These are phyloP conservation scores for Neoarthrinium moseri DNA, from an alignment of 2,329 filamentous ascomycete species.

Conservation along the genomic window DNA sequence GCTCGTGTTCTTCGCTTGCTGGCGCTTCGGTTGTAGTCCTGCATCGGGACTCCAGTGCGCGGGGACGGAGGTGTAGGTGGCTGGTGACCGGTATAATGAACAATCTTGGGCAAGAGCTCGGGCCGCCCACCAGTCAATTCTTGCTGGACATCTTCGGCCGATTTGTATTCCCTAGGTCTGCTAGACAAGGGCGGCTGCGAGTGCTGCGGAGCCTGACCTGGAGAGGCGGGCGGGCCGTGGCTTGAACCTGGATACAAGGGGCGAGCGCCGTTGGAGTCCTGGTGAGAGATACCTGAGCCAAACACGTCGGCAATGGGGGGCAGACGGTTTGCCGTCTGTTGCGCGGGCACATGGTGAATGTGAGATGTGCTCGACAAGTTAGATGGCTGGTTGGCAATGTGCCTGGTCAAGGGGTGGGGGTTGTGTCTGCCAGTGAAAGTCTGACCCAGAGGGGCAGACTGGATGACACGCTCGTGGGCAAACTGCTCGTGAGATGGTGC, in stretches of 20 bases:
- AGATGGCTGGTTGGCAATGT: conserved; percentile 78
- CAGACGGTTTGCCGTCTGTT: conserved; percentile 86
- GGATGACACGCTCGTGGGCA: conserved; percentile 90
- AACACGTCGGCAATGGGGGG: conserved; percentile 96
- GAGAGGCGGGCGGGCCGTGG: conserved; percentile 72
- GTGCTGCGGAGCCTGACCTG: conserved; percentile 62
- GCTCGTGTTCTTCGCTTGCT: conserved; percentile 76
- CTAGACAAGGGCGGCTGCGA: conserved; percentile 52
- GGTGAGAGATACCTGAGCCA: conserved; percentile 70
- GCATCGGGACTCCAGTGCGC: conserved; percentile 47
- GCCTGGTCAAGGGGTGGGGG: conserved; percentile 71
- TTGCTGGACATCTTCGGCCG: conserved; percentile 91
- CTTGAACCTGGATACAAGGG: conserved; percentile 60
- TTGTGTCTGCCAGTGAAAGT: conserved; percentile 91
- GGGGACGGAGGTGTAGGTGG: conserved; percentile 89
- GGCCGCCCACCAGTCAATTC: conserved; percentile 88
- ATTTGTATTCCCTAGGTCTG: conserved; percentile 84
- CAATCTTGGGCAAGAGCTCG: conserved; percentile 86
- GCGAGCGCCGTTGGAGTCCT: conserved; percentile 47
- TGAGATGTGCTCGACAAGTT: conserved; percentile 82
- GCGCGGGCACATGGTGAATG: conserved; percentile 85
- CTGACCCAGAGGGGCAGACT: conserved; percentile 91
- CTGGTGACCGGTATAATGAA: conserved; percentile 93
- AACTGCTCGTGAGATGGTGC: conserved; percentile 90
- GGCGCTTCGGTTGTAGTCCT: conserved; percentile 55